Conservation (phyloP, 495 filamentous ascomycete species). For the Aspergillus baeticus region DNA sequence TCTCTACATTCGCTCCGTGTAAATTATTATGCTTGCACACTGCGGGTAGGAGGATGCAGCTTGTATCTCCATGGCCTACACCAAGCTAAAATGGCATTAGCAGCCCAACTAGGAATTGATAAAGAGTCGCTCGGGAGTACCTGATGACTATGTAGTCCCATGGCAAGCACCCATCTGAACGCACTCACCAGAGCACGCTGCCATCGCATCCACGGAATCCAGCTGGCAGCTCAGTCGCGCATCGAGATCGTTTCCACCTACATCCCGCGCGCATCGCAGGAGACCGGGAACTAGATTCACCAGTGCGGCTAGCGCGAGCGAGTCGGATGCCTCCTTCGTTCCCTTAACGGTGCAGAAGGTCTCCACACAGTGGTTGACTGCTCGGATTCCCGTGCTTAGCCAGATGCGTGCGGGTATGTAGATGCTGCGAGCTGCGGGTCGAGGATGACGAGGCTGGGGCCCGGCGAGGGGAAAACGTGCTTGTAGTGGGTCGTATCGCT, state of each 20-base stretch:
- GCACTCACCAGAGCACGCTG: slow-evolving; percentile 39
- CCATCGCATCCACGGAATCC: slow-evolving; percentile 57
- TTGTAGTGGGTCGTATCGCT: slow-evolving; percentile 53
- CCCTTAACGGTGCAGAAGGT: slow-evolving; percentile 46
- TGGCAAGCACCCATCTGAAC: slow-evolving; percentile 57
- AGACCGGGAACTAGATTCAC: slow-evolving; percentile 50
- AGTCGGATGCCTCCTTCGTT: slow-evolving; percentile 39
- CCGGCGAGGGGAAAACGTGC: slow-evolving; percentile 51
- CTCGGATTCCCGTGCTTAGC: slow-evolving; percentile 60
- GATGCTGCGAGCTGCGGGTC: slow-evolving; percentile 51
- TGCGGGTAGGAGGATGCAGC: slow-evolving; percentile 60
- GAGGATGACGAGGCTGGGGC: slow-evolving; percentile 56
- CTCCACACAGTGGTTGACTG: slow-evolving; percentile 67
- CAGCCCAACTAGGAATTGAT: background rate
- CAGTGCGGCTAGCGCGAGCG: slow-evolving; percentile 42
- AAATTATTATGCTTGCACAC: slow-evolving; percentile 60
- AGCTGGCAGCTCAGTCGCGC: slow-evolving; percentile 53
- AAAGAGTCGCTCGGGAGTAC: slow-evolving; percentile 25
- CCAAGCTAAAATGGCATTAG: slow-evolving; percentile 40
- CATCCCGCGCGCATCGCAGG: slow-evolving; percentile 45
- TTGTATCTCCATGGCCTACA: slow-evolving; percentile 65
- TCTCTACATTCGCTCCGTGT: slow-evolving; percentile 42
- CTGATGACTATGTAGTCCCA: slow-evolving; percentile 68
- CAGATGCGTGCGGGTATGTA: slow-evolving; percentile 61
- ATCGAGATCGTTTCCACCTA: slow-evolving; percentile 34